These are phyloP conservation scores for Quercus cerris DNA, from an alignment of 306 rosid species.

Conservation along the genomic window DNA sequence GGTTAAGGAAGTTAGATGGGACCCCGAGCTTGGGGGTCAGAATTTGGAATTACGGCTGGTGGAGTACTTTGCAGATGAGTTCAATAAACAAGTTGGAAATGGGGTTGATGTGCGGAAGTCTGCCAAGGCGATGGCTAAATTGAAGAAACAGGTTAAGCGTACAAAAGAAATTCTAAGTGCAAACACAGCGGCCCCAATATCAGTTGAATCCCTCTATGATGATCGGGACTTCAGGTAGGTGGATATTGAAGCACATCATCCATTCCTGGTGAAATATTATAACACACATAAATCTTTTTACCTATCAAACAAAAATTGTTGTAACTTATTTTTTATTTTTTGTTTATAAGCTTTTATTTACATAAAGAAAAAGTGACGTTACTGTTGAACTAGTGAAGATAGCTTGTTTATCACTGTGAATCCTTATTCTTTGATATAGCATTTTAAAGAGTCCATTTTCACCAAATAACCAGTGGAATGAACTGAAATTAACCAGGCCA, in stretches of 20 bases:
- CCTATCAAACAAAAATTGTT: not conserved
- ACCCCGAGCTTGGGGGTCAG: constrained; percentile 91
- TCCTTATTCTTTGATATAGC: not conserved
- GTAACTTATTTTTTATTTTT: not conserved
- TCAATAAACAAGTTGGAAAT: constrained; percentile 81
- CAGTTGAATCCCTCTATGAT: constrained; percentile 87
- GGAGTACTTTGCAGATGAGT: constrained; percentile 85
- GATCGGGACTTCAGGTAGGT: constrained; percentile 86
- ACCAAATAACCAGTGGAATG: not conserved
- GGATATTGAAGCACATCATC: constrained; percentile 10
- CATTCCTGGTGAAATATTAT: not conserved
- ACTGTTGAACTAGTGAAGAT: not conserved
- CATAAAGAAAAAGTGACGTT: not conserved
- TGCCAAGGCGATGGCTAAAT: constrained; percentile 95
- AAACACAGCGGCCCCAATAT: constrained; percentile 88
- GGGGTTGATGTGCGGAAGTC: constrained; percentile 82
- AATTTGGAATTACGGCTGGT: constrained; percentile 80
- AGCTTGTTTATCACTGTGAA: not conserved
- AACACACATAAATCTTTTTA: too few relatives aligned
- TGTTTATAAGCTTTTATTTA: not conserved
- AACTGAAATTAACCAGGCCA: not conserved
- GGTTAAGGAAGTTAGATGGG: constrained; percentile 98
- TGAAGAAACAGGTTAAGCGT: constrained; percentile 96
- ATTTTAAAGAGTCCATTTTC: not conserved
- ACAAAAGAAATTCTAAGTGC: constrained; percentile 98